Evolutionary conservation across 2,329 filamentous ascomycete species (phyloP), one percentile per base, ranked within the genome.

Genomic region (Exophiala lecanii-corni): DNA sequence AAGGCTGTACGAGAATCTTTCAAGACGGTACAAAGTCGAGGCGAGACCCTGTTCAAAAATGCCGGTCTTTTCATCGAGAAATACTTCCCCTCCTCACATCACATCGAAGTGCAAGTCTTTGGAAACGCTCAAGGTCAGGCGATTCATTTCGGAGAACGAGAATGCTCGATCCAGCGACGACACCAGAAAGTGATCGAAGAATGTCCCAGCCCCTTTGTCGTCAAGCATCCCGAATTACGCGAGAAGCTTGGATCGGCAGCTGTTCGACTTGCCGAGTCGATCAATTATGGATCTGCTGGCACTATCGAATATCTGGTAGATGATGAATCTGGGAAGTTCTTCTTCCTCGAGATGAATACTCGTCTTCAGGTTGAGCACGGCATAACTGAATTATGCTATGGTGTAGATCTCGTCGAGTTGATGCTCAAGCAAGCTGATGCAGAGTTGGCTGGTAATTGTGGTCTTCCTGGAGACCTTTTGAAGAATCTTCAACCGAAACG

Each of bases 121-220:
- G 89, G 88, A 32, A 89, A 95, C 59, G 80, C 80, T 39, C 74
- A 81, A 55, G 88, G 87, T 1, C 79, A 84, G 59, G 87, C 83
- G 12, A 82, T 94, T 7, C 81, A 84, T n/a, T 78, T 94, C 20
- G 87, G 88, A 15, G 89, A 95, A 67, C 74, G 89, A 43, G 89
- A 95, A 62, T 95, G 89, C 65, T 91, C 85, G 39, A 76, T 95
- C 9, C 89, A 95, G 66, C 72, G 89, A 51, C 71, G 89, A 30
- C 88, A 95, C 60, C 89, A 95, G 62, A 95, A 95, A 68, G 85
- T 94, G 31, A 75, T 95, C 16, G 89, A 95, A 62, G 89, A 95
- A 64, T 89, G 84, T 2, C 89, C 89, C 0, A 87, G 86, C 10
- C 87, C 88, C 0, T 81, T 82, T 46, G 67, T 78, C 0, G 63